These are phyloP conservation scores for Boletus edulis DNA, from an alignment of 768 basidiomycete genomes.

Conservation along the genomic window DNA sequence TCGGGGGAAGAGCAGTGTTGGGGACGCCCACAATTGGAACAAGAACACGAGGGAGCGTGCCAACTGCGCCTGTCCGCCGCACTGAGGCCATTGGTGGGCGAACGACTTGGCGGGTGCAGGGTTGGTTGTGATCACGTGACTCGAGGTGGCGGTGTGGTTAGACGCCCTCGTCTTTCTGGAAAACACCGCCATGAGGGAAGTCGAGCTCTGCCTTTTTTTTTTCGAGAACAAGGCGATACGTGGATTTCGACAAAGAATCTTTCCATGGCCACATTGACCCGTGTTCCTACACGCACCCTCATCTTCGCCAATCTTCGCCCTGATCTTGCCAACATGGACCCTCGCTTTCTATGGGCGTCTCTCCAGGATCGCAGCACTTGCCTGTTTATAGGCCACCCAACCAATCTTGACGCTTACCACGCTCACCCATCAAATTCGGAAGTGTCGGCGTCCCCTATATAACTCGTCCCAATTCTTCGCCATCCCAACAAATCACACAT, in stretches of 20 bases:
- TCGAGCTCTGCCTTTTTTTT: not conserved
- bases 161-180: constrained; percentile 8
- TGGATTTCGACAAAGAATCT: constrained; percentile 12
- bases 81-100: too few species aligned
- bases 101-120: too few species aligned
- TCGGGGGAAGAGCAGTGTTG: constrained; percentile 14
- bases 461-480: constrained; percentile 5
- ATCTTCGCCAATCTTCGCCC: too few species aligned
- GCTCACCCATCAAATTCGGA: constrained; percentile 3
- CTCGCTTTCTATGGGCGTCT: constrained; percentile 10
- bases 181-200: constrained; percentile 16
- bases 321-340: too few species aligned
- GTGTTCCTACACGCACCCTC: too few species aligned
- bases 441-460: constrained; percentile 16
- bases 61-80: too few species aligned
- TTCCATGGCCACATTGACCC: not conserved
- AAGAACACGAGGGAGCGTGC: not conserved
- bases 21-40: constrained; percentile 1
- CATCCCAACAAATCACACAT: constrained; percentile 8
- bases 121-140: constrained; percentile 14
- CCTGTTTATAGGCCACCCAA: constrained; percentile 1
- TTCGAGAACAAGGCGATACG: constrained; percentile 8
- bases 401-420: constrained; percentile 11
- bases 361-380: not conserved
- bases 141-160: constrained; percentile 3